Evolutionary conservation across 1,139 yeast genomes (phyloP).

Genomic region (Geotrichum macrosporum): DNA sequence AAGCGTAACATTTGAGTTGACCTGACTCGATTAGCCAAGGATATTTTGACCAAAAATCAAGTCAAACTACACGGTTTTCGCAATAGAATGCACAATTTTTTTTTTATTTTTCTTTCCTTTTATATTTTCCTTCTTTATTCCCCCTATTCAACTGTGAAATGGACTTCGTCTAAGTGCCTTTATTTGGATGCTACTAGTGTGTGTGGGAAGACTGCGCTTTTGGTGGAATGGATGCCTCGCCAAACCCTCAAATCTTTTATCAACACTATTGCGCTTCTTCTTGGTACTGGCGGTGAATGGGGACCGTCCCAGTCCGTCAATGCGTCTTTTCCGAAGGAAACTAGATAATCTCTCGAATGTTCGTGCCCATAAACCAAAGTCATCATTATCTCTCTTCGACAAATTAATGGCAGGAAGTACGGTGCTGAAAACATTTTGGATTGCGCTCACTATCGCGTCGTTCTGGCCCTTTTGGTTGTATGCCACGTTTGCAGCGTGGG

Average conservation of each 20-base stretch:
- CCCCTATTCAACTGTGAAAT: background rate
- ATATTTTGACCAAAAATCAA: no score
- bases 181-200: background rate
- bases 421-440: conserved; percentile 12
- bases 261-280: background rate
- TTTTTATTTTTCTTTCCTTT: no score
- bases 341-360: no score
- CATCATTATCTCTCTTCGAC: background rate
- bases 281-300: background rate
- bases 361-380: background rate
- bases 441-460: conserved; percentile 10
- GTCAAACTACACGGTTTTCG: no score
- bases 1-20: no score
- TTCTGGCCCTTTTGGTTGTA: background rate
- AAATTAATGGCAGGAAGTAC: conserved; percentile 13
- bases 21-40: no score
- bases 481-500: conserved; percentile 18
- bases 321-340: background rate
- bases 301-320: background rate
- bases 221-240: no score
- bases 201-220: no score
- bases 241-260: background rate
- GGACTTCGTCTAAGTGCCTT: background rate
- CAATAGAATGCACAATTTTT: no score
- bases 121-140: no score